Evolutionary conservation across 345 rosid species (phyloP).

Genomic region (Barbarea vulgaris): DNA sequence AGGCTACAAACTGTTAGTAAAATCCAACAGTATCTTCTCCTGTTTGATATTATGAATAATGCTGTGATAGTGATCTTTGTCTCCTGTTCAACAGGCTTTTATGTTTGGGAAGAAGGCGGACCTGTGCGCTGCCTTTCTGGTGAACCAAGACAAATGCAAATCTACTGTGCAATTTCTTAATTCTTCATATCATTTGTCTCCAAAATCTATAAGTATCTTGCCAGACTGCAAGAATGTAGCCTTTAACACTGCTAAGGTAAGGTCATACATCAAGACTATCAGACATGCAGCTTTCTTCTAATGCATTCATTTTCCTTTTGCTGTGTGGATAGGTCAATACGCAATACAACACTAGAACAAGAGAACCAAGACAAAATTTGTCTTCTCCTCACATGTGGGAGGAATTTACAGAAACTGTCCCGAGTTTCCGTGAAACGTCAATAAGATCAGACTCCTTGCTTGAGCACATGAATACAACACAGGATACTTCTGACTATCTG

Average conservation of each 20-base stretch:
- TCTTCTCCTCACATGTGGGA: constrained; percentile 52
- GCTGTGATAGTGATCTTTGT: constrained; percentile 6
- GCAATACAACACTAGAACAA: constrained; percentile 53
- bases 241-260: constrained; percentile 77
- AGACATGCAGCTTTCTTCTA: constrained; percentile 16
- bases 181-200: constrained; percentile 56
- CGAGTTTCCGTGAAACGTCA: constrained; percentile 50
- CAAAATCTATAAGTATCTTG: constrained; percentile 65
- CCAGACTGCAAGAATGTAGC: constrained; percentile 74
- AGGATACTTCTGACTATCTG: constrained; percentile 81
- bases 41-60: constrained; percentile 10
- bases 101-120: constrained; percentile 50
- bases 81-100: constrained; percentile 54
- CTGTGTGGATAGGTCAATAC: constrained; percentile 53
- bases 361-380: constrained; percentile 45
- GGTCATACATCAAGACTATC: constrained; percentile 1
- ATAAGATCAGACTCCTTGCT: constrained; percentile 54
- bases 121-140: constrained; percentile 70
- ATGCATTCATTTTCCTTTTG: constrained; percentile 11
- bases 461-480: constrained; percentile 71
- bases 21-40: constrained; percentile 7
- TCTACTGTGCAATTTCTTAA: constrained; percentile 51
- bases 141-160: constrained; percentile 47
- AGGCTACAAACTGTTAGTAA: constrained; percentile 60
- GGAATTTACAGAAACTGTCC: constrained; percentile 57